Evolutionary conservation across 2,329 filamentous ascomycete species (phyloP), one percentile per base, ranked within the genome.

Genomic region (Pestalotiopsis sp.): DNA sequence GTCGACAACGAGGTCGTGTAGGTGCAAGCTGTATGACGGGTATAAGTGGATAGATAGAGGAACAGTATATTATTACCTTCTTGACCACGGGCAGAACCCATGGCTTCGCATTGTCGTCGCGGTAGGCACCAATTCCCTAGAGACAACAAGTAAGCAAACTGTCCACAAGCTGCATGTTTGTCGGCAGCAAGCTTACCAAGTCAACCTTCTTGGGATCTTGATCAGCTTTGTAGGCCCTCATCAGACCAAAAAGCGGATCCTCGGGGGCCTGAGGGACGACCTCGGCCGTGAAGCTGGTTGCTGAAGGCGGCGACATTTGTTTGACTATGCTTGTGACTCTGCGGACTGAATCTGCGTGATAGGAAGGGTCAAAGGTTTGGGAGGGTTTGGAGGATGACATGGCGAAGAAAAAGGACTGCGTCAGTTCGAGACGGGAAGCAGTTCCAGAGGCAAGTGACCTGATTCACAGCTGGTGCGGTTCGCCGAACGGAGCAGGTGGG

Each of bases 1-100:
- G 35, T 22, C 7, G 64, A 20, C 22, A 39, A 58, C 24, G 17
- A 58, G 55, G 30, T 17, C 48, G 13, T 48, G 60, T 58, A 66
- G 57, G 58, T 44, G 26, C 58, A 61, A 30, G 26, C 7, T 20
- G 10, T 11, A 35, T 35, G 58, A 35, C 58, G 64, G 26, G 66
- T 35, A 67, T 66, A 71, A 62, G 40, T 66, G 66, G 58, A 44
- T 17, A 40, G 22, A 35, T 40, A 9, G 44, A 39, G 44, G 7
- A 52, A 3, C 5, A 52, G 17, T 17, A 20, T 26, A 56, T 68
- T 73, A 84, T 77, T 83, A 97, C 95, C 92, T 97, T 97, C 84
- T 94, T 97, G 70, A 98, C 95, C 2, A 98, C 95, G 22, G 96
- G 95, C 71, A 99, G 83, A 70, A 99, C 90, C 96, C 96, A 99